phyloP scores from a whole-genome alignment of 345 rosid species.

The Euphorbia peplus region DNA sequence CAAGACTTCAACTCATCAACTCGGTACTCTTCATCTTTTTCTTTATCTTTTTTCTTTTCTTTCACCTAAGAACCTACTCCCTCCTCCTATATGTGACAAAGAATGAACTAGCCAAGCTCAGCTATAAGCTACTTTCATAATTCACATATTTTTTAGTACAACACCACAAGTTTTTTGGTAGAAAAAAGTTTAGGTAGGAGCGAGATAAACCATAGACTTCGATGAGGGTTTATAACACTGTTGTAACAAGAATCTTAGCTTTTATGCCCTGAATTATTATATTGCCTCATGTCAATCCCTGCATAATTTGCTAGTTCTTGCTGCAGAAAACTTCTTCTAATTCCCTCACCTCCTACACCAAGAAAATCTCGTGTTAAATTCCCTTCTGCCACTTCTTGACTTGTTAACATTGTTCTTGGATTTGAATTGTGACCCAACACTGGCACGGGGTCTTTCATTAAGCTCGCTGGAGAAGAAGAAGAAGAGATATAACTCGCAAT shows the following conservation, averaged over 20 bases:
- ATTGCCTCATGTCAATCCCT: conserved; percentile 26
- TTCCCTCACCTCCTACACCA: conserved; percentile 49
- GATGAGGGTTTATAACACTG: no score
- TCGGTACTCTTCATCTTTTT: not conserved
- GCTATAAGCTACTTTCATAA: not conserved
- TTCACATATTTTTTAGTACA: not conserved
- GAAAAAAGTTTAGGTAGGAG: no score
- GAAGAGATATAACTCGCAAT: conserved; percentile 20
- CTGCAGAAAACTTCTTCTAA: conserved; percentile 35
- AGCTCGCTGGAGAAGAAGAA: not conserved
- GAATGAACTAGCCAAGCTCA: not conserved
- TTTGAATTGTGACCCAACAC: conserved; percentile 7
- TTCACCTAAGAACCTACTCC: conserved; percentile 2
- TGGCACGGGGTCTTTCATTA: not conserved
- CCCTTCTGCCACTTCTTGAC: conserved; percentile 16
- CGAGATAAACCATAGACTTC: no score
- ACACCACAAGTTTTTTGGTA: no score
- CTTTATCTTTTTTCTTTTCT: not conserved
- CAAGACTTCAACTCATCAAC: not conserved
- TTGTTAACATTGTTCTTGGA: conserved; percentile 1
- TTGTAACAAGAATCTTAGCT: not conserved
- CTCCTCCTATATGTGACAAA: not conserved
- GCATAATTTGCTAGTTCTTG: conserved; percentile 40
- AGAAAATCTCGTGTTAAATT: conserved; percentile 67
- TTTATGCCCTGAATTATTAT: conserved; percentile 10